These are phyloP conservation scores for Colletotrichum sp. DNA, from an alignment of 2,329 filamentous ascomycete genomes.

Conservation along the genomic window DNA sequence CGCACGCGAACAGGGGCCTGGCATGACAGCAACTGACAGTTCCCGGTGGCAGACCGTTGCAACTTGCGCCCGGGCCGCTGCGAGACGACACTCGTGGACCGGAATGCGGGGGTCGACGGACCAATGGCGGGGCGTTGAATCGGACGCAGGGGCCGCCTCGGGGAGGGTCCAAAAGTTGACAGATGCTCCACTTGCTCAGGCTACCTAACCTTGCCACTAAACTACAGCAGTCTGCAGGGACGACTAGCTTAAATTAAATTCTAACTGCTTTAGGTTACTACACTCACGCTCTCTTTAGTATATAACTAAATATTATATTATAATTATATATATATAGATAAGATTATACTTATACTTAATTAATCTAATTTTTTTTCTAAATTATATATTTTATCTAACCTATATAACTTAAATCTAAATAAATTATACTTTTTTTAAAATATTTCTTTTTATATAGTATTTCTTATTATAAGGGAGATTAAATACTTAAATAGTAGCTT, in stretches of 20 bases:
- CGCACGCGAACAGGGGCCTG: not conserved
- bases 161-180: not conserved
- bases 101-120: not conserved
- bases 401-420: too few species aligned
- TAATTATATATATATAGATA: not conserved
- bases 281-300: not conserved
- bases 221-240: too few species aligned
- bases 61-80: not conserved
- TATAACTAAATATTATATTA: not conserved
- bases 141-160: not conserved
- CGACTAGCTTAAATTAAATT: too few species aligned
- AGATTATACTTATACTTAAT: not conserved
- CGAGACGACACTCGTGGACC: not conserved
- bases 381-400: too few species aligned
- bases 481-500: too few species aligned
- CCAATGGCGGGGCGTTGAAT: not conserved
- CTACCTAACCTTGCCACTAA: not conserved
- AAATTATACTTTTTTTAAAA: too few species aligned
- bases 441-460: too few species aligned
- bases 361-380: not conserved
- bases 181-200: not conserved
- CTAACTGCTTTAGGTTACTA: too few species aligned
- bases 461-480: too few species aligned
- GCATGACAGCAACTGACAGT: constrained; percentile 1
- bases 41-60: not conserved